Evolutionary conservation across 2,329 filamentous ascomycete species (phyloP).

Genomic region (Aspergillus unguis): DNA sequence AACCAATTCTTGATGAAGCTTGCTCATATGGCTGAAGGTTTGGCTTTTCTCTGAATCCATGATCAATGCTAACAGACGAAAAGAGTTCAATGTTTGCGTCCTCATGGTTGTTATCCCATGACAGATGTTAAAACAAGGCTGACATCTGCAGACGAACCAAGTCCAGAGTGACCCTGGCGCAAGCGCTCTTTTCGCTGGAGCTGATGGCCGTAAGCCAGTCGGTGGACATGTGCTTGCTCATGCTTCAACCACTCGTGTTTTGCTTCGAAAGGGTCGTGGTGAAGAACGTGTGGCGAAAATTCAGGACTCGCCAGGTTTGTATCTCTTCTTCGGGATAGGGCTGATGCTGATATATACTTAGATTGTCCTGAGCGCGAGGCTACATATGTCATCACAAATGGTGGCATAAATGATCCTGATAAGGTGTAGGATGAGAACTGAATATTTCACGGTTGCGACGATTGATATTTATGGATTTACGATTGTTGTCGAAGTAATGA

Average conservation of each 20-base stretch:
- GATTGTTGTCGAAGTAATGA: not conserved
- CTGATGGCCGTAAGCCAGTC: conserved; percentile 65
- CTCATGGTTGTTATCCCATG: conserved; percentile 51
- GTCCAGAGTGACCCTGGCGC: conserved; percentile 69
- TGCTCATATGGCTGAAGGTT: conserved; percentile 62
- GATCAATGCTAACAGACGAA: not conserved
- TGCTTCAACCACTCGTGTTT: conserved; percentile 63
- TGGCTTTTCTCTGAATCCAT: conserved; percentile 3
- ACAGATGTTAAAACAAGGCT: not conserved
- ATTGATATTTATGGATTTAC: not conserved
- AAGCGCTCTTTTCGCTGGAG: conserved; percentile 63
- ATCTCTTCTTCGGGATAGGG: not conserved
- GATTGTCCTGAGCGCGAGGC: conserved; percentile 68
- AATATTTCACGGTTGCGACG: not conserved
- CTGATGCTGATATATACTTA: conserved; percentile 27
- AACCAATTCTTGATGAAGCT: conserved; percentile 63
- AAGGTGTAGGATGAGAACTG: conserved; percentile 46
- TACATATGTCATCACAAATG: conserved; percentile 67
- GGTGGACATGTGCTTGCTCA: conserved; percentile 68
- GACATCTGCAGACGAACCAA: conserved; percentile 59
- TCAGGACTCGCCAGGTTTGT: conserved; percentile 61
- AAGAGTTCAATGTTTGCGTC: conserved; percentile 65
- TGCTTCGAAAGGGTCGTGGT: conserved; percentile 65
- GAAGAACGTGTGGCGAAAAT: conserved; percentile 69
- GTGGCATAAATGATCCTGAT: conserved; percentile 66